Percentiles rank a stretch among this genome's conserved stretches.
Conservation (phyloP, 2,329 filamentous ascomycete species). For the Seiridium cupressi region DNA sequence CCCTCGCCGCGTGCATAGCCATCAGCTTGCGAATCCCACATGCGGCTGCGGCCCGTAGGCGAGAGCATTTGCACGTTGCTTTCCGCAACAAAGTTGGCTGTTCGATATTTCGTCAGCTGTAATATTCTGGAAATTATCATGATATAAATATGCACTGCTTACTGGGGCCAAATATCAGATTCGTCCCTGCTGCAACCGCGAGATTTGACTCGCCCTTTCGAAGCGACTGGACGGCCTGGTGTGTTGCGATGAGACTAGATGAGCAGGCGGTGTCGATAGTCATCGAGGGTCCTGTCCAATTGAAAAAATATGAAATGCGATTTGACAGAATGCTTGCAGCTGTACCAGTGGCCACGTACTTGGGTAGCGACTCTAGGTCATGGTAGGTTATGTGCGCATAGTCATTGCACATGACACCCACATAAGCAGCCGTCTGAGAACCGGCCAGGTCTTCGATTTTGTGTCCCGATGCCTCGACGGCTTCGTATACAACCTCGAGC, state of each 20-base stretch:
- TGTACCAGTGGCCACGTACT: constrained; percentile 4
- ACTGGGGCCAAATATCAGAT: constrained; percentile 1
- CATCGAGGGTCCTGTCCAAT: constrained; percentile 9
- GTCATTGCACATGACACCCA: constrained; percentile 22
- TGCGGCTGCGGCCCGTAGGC: constrained; percentile 22
- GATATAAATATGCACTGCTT: not conserved
- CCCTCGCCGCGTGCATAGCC: constrained; percentile 31
- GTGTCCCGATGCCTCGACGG: constrained; percentile 22
- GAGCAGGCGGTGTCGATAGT: constrained; percentile 10
- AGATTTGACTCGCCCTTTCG: not conserved
- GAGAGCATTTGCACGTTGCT: constrained; percentile 14
- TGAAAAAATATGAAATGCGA: constrained; percentile 8
- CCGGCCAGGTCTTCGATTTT: constrained; percentile 8
- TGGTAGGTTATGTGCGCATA: constrained; percentile 6
- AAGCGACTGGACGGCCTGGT: constrained; percentile 1
- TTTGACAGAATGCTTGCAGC: constrained; percentile 1
- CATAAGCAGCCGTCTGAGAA: constrained; percentile 16
- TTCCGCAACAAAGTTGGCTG: no score
- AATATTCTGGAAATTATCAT: no score
- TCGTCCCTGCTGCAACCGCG: constrained; percentile 1
- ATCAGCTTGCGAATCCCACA: constrained; percentile 33
- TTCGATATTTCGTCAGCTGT: no score
- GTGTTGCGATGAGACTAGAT: constrained; percentile 2
- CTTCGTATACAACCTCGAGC: constrained; percentile 39
- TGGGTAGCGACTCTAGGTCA: not conserved